Percentiles rank a stretch among this genome's conserved stretches.
Conservation (phyloP, 2,329 filamentous ascomycete species). For the Botrytis porri region DNA sequence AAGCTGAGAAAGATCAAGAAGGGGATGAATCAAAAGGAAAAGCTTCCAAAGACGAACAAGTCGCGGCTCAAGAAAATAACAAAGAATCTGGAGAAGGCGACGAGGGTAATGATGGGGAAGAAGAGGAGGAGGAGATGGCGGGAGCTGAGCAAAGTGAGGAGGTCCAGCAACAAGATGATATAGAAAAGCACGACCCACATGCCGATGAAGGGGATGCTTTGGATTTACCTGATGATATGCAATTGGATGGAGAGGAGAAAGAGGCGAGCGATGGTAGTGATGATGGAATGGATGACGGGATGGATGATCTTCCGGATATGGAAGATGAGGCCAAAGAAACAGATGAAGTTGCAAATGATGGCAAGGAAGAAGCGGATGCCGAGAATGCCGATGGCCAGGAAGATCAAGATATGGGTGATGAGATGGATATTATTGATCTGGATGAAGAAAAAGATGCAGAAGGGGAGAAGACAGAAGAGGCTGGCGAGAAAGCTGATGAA, state of each 20-base stretch:
- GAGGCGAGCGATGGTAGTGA: slow-evolving; percentile 42
- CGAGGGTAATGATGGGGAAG: slow-evolving; percentile 51
- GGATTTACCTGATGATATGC: slow-evolving; percentile 69
- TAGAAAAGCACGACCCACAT: slow-evolving; percentile 63
- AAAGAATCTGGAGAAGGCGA: slow-evolving; percentile 55
- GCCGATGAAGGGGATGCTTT: slow-evolving; percentile 64
- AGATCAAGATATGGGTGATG: slow-evolving; percentile 40
- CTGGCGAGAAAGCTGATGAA: slow-evolving; percentile 47
- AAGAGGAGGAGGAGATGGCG: slow-evolving; percentile 47
- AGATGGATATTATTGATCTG: slow-evolving; percentile 37
- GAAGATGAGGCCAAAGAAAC: slow-evolving; percentile 42
- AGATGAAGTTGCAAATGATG: slow-evolving; percentile 40
- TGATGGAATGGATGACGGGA: slow-evolving; percentile 40
- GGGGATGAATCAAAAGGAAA: slow-evolving; percentile 70
- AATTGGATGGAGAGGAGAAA: slow-evolving; percentile 61
- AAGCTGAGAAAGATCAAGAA: slow-evolving; percentile 79
- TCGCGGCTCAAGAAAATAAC: slow-evolving; percentile 51
- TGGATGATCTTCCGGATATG: slow-evolving; percentile 56
- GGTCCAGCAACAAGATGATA: slow-evolving; percentile 49
- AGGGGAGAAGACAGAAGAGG: slow-evolving; percentile 49
- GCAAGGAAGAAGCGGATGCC: slow-evolving; percentile 46
- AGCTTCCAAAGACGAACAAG: slow-evolving; percentile 55
- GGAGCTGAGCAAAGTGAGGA: slow-evolving; percentile 59
- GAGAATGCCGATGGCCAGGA: slow-evolving; percentile 42
- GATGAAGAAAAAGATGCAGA: slow-evolving; percentile 36